Evolutionary conservation across 1,139 yeast species (phyloP).

Genomic region (Zygosaccharomyces pseudobailii): DNA sequence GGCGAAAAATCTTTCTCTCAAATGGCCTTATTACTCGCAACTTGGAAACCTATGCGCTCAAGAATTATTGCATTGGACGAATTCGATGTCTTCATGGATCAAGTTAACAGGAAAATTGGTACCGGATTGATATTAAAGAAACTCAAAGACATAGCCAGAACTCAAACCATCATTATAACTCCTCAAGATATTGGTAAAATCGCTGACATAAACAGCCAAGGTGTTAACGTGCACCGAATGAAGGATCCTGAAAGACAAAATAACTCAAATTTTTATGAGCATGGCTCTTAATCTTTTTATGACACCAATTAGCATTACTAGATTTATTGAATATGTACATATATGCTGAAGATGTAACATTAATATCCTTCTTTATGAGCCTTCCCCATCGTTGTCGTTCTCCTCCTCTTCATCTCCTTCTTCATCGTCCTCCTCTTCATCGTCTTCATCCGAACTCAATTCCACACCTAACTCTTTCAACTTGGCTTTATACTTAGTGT

Average conservation of each 20-base stretch:
- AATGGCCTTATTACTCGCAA: slow-evolving; percentile 77
- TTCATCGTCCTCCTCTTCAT: slow-evolving; percentile 45
- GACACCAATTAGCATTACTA: neutral
- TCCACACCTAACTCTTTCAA: slow-evolving; percentile 48
- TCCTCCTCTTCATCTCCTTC: slow-evolving; percentile 30
- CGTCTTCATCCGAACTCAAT: slow-evolving; percentile 50
- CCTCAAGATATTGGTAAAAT: slow-evolving; percentile 88
- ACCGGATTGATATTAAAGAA: slow-evolving; percentile 69
- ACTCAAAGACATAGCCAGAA: slow-evolving; percentile 49
- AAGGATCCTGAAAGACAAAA: slow-evolving; percentile 36
- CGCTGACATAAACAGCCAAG: slow-evolving; percentile 54
- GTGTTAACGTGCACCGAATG: slow-evolving; percentile 71
- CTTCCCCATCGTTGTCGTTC: slow-evolving; percentile 11
- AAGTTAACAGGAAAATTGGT: slow-evolving; percentile 79
- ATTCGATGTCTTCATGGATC: slow-evolving; percentile 97
- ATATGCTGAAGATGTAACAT: neutral
- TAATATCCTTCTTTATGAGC: neutral
- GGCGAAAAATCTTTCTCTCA: slow-evolving; percentile 97
- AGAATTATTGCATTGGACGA: slow-evolving; percentile 89
- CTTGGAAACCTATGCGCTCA: slow-evolving; percentile 91
- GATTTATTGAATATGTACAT: neutral
- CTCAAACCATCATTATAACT: slow-evolving; percentile 89
- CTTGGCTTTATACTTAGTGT: slow-evolving; percentile 51
- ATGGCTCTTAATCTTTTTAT: neutral
- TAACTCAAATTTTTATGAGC: slow-evolving; percentile 20